phyloP scores from a whole-genome alignment of 73 alveolate genomes.

The Diophrys sp. region DNA sequence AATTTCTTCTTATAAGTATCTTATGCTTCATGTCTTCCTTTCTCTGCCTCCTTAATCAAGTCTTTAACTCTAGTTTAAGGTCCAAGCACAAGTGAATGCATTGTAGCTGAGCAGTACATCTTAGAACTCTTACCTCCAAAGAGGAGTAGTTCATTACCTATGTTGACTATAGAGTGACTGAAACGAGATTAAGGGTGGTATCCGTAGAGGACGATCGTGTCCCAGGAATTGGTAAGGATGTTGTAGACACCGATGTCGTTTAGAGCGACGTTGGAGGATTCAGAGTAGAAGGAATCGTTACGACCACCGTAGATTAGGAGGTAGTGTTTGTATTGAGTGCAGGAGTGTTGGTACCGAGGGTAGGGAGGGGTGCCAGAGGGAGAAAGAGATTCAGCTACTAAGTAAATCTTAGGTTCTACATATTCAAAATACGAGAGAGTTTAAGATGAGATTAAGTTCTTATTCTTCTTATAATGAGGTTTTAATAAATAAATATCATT shows the following conservation, averaged over 20 bases:
- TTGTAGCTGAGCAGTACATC: too few species aligned
- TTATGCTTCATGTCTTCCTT: too few species aligned
- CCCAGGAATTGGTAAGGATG: constrained; percentile 12
- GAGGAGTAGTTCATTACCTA: constrained; percentile 33
- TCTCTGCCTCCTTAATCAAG: too few species aligned
- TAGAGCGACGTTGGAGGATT: constrained; percentile 41
- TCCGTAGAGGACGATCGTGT: constrained; percentile 22
- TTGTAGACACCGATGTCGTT: constrained; percentile 30
- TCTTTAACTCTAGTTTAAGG: too few species aligned
- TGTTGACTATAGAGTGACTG: constrained; percentile 11
- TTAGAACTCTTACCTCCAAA: constrained; percentile 34
- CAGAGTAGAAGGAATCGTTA: constrained; percentile 22
- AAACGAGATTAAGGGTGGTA: constrained; percentile 39
- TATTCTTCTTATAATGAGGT: constrained; percentile 18
- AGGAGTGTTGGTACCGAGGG: constrained; percentile 10
- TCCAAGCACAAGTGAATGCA: too few species aligned
- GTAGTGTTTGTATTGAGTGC: neutral
- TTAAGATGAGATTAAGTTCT: neutral
- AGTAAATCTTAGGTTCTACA: constrained; percentile 3
- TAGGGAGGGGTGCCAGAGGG: constrained; percentile 34
- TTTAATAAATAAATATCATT: constrained; percentile 34
- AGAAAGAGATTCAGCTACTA: constrained; percentile 11
- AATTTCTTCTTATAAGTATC: too few species aligned
- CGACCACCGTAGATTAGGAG: constrained; percentile 28
- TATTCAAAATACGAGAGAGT: constrained; percentile 10